Evolutionary conservation across 192 early-diverging fungal genomes (phyloP), one percentile per base, ranked within the genome.

Genomic region (Coemansia sp.): DNA sequence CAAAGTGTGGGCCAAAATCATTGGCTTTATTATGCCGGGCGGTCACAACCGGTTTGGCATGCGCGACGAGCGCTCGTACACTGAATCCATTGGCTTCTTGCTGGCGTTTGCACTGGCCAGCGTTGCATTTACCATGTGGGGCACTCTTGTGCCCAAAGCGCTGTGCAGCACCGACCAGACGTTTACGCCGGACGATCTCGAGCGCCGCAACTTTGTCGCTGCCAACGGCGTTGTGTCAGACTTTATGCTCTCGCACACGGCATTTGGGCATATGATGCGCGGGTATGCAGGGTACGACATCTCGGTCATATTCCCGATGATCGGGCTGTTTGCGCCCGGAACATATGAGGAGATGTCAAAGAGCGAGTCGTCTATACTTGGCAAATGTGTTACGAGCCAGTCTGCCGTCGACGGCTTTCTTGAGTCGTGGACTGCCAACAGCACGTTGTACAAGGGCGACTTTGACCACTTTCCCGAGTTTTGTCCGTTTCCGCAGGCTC

Each of bases 181-280:
- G 21, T 81, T 81, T 19, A 81, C 78, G 21, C 4, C 57, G n/a
- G 59, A 32, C 23, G 48, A 81, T 43, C 27, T 75, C 7, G 49
- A 15, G 9, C 39, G 58, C 21, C 72, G 78, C 51, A 51, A 54
- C 23, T 81, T 81, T 63, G 72, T 75, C 6, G 58, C 66, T 11
- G 78, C 78, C 25, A 81, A 81, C 66, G 78, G 78, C 49, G 60
- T 81, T 12, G 78, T 81, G 24, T 62, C 78, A 3, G 78, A 81
- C 60, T 81, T 81, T 69, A 53, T 55, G 15, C 64, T 81, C 45
- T 65, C 69, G 15, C 78, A 59, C 27, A 57, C 53, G 2, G 53
- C 62, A 51, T 75, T 81, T 41, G 72, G 72, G 0, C 51, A 53
- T 41, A 39, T 59, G 37, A 81, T 81, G 78, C 72, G 64, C 66